Base-by-base conservation (phyloP, 306 rosid species). In the Prunus kanzakura region DNA sequence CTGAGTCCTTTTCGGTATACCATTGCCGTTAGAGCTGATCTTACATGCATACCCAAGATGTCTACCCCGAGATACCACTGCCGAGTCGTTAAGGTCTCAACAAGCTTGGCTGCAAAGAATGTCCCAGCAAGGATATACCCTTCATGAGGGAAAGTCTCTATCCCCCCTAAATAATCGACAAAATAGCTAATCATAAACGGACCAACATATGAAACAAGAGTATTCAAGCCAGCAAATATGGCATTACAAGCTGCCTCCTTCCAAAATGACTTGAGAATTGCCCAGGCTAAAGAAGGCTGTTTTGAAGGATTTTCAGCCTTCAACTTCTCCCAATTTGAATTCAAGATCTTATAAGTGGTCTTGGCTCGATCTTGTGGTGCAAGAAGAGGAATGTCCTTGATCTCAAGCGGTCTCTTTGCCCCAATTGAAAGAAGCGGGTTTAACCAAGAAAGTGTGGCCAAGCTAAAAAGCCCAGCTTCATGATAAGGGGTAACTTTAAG, bases 21-120 rank as follows among this genome's bases (percentile, higher is more conserved):
- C 96, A 96, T 88, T 35, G 99, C 99, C 0, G 98, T 96, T 64
- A 96, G 88, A 78, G 96, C 97, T 25, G 98, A 96, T 78, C 99
- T 86, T 61, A 93, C 91, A 79, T 96, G 99, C 99, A 96, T 96
- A 56, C 99, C 99, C 88, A 96, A 81, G 71, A 96, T 96, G 87
- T 96, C 99, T 65, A 96, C 99, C 76, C 99, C 98, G 12, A 96
- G 84, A 82, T 96, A 96, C 99, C 99, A 96, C 67, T 96, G 99
- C 73, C 99, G 87, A 18, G 97, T 93, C 9, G 99, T 87, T 18
- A 96, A 68, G 60, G 98, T 93, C 88, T 96, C 99, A 78, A 93
- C 87, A 71, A 96, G 96, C 91, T 96, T 96, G 2, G 99, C 93
- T 29, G 75, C 74, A 77, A 96, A 96, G 85, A 96, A 96, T 29